phyloP scores from a whole-genome alignment of 1,284 basidiomycete genomes.

The Cystobasidiaceae sp. region DNA sequence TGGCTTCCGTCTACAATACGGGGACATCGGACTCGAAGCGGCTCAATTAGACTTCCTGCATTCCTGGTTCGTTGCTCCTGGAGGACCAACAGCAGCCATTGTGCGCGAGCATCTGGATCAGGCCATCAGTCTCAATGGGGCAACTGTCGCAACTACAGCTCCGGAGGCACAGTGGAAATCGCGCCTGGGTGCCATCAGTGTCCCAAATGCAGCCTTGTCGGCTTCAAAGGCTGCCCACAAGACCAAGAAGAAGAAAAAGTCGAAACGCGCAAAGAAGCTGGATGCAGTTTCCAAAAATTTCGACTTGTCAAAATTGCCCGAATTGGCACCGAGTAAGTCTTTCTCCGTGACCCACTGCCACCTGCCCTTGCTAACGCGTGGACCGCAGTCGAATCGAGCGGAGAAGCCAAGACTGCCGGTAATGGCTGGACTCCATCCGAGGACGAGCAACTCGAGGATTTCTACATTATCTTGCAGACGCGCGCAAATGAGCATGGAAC shows the following conservation, averaged over 20 bases:
- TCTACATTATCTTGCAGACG: slow-evolving; percentile 25
- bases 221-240: slow-evolving; percentile 47
- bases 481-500: slow-evolving; percentile 8
- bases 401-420: slow-evolving; percentile 5
- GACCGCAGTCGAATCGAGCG: slow-evolving; percentile 12
- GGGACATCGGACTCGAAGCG: not conserved
- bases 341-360: too few relatives aligned
- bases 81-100: not conserved
- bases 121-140: not conserved
- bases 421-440: slow-evolving; percentile 18
- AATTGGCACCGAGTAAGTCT: slow-evolving; percentile 2
- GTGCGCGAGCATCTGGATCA: slow-evolving; percentile 13
- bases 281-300: not conserved
- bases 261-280: slow-evolving; percentile 31
- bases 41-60: slow-evolving; percentile 16
- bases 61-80: not conserved
- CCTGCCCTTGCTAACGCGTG: not conserved
- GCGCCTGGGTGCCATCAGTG: too few relatives aligned
- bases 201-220: slow-evolving; percentile 40
- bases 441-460: slow-evolving; percentile 28
- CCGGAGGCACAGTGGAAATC: too few relatives aligned
- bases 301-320: not conserved
- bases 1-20: slow-evolving; percentile 1
- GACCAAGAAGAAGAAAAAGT: slow-evolving; percentile 34
- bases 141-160: not conserved